Evolutionary conservation across 2,329 filamentous ascomycete species (phyloP), one percentile per base, ranked within the genome.

Genomic region (Scorias spongiosa): DNA sequence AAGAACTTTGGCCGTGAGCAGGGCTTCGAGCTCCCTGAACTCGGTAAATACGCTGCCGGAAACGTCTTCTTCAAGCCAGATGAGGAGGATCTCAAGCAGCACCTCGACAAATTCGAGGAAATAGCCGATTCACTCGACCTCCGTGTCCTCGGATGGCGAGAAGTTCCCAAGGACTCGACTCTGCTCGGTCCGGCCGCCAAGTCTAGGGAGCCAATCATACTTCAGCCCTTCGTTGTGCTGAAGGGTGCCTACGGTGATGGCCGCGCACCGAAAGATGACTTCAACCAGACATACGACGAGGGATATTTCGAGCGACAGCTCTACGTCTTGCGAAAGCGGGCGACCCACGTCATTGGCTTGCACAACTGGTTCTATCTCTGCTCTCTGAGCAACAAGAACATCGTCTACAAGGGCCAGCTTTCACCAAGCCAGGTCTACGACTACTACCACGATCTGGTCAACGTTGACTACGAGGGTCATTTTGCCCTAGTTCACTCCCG

Each of bases 361-460:
- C 86, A 93, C 66, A 95, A 95, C 66, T 96, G 89, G 89, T 96
- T 96, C 73, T 96, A 96, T 65, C 74, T 96, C 46, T 96, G 89
- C 74, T 94, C 87, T 41, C 70, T 96, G 53, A 91, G 81, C 65
- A 95, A 94, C 78, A 88, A 88, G 69, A 96, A 96, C 70, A 96
- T 96, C 67, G 85, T 96, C 48, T 96, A 96, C 76, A 96, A 96
- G 75, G 89, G 89, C 51, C 91, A 96, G 64, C 73, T 96, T 52
- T 83, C 89, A 39, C 89, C 89, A 18, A 78, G 89, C 28, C 89
- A 96, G 70, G 89, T 96, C 42, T 96, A 96, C 68, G 83, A 93
- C 62, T 96, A 96, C 71, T 96, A 93, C 68, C 85, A 95, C 65
- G 89, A 96, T 69, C 69, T 96, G 62, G 84, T 95, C 54, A 93